Evolutionary conservation across 805 yeast species (phyloP), one percentile per base, ranked within the genome.

Genomic region (Dipodascopsis tothii): DNA sequence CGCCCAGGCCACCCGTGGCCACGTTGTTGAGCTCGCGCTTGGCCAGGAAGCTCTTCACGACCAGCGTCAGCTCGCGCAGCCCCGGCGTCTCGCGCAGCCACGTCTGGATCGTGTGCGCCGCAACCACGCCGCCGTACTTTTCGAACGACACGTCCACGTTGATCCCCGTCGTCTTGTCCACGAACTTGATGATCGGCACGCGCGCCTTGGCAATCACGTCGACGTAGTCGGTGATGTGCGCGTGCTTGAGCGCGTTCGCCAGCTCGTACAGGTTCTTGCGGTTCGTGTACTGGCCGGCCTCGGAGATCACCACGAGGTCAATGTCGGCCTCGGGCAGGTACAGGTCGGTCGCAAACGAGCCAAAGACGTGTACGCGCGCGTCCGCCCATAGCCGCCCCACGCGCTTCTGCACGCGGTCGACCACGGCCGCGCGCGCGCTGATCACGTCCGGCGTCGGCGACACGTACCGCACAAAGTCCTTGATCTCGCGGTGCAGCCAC

Each of bases 301-400:
- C 64, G 16, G 94, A 81, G 3, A 80, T 69, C 20, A 90, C 75
- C 36, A 88, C 96, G 79, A 92, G 80, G 63, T 90, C 98, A 25
- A 90, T 86, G 69, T 90, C 98, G 0, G 96, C 85, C 1, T 95
- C 95, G 0, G 97, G 97, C 16, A 90, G 69, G 59, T 87, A 90
- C 48, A 90, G 67, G 59, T 88, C 96, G 0, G 96, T 88, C 0
- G 97, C 95, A 61, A 77, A 84, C 0, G 96, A 88, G 0, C 98
- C 98, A 68, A 92, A 90, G 5, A 88, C 94, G 50, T 80, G 80
- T 3, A 83, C 75, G 44, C 80, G 82, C 14, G 90, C 78, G 49
- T 77, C 83, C 1, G 79, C 78, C 96, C 96, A 90, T 41, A 80
- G 66, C 2, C 63, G 59, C 4, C 68, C 63, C 2, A 75, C 73